Base-by-base conservation (phyloP, 2,329 filamentous ascomycete genomes). In the Colletotrichum sp. region DNA sequence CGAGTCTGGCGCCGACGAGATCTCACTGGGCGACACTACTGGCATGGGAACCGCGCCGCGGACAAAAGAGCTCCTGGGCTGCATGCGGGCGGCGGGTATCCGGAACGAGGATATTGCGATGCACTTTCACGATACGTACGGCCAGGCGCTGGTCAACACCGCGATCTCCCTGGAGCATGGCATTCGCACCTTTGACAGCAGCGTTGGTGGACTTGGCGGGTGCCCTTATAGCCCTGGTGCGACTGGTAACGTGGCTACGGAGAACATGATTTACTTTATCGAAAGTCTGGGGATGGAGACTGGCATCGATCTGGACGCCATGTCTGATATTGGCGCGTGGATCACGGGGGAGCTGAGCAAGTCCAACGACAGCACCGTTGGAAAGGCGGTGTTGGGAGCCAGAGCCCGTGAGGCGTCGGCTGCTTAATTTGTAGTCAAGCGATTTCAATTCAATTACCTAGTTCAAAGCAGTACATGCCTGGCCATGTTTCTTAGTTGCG, bases 41-140 rank as follows among this genome's bases (percentile, higher is more conserved):
- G 96, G 96, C 21, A 95, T 97, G 90, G 96, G 95, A 36, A 97
- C 94, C 0, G 92, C 92, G n/a, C 92, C 92, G 21, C 87, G 91
- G 70, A 95, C 93, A 4, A 85, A 87, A 69, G 89, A 90, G 70
- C 85, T 95, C 61, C 86, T 95, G 72, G 88, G 88, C 76, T 92
- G 92, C 70, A 85, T 95, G 83, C 83, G 87, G 11, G 89, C 91
- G 2, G 93, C 93, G 3, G 93, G 92, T 1, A 88, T 97, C 21
- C 88, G 92, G 24, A 89, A 88, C 69, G 90, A 92, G 78, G 92
- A 94, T 78, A 84, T 97, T 13, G 94, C 94, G 0, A 91, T 96
- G 85, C 95, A 98, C 83, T 96, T 97, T 79, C 95, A 98, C 82
- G 94, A 98, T 80, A 97, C 95, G 2, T 96, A 95, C 80, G 95